Evolutionary conservation across 331 rosid species (phyloP).

Genomic region (Telfairia occidentalis): DNA sequence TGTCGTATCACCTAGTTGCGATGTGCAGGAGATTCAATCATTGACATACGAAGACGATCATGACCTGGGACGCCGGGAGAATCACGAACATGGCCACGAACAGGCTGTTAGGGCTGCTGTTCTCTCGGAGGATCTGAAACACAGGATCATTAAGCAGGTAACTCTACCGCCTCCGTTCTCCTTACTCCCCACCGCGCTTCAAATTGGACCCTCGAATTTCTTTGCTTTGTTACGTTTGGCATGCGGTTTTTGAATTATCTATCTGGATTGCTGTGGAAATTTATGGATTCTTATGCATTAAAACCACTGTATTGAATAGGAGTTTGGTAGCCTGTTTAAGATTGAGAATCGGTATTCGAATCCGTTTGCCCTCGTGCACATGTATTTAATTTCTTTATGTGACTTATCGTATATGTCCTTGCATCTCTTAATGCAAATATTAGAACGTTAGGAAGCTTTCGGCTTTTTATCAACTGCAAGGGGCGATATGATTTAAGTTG

Average conservation of each 20-base stretch:
- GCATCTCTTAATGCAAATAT: background rate
- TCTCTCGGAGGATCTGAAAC: constrained; percentile 70
- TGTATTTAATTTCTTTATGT: background rate
- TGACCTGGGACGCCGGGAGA: constrained; percentile 22
- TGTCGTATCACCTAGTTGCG: constrained; percentile 31
- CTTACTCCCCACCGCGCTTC: background rate
- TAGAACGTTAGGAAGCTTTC: background rate
- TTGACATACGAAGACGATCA: constrained; percentile 53
- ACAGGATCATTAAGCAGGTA: constrained; percentile 69
- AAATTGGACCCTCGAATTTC: background rate
- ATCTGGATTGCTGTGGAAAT: background rate
- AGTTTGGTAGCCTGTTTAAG: background rate
- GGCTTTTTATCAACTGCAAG: background rate
- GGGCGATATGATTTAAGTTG: background rate
- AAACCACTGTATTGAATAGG: background rate
- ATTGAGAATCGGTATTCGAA: background rate
- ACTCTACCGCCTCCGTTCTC: background rate
- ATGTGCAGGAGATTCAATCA: constrained; percentile 33
- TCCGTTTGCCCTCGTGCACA: background rate
- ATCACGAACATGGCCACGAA: constrained; percentile 26
- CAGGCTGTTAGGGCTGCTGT: constrained; percentile 28
- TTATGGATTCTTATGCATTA: background rate
- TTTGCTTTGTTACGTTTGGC: background rate
- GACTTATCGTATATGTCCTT: background rate
- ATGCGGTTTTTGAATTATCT: background rate